phyloP scores from a whole-genome alignment of 768 basidiomycete genomes.

The Phlebiopsis gigantea region DNA sequence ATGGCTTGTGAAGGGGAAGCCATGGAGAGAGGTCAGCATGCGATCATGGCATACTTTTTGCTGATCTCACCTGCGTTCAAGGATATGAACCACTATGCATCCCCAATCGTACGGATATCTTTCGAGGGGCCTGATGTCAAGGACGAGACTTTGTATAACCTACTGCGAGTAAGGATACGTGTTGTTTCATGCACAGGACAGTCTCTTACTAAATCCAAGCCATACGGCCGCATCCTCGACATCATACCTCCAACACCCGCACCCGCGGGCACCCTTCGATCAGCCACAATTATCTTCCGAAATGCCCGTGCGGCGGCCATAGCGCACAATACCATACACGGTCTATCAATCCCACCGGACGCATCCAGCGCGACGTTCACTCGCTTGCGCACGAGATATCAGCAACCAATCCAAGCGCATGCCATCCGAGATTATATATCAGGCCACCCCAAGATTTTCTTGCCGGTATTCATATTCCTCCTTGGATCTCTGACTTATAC shows the following conservation, averaged over 20 bases:
- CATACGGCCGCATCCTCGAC: constrained; percentile 76
- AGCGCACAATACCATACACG: constrained; percentile 80
- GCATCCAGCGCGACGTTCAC: constrained; percentile 27
- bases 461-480: constrained; percentile 80
- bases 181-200: not conserved
- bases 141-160: constrained; percentile 72
- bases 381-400: constrained; percentile 52
- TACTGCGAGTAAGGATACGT: constrained; percentile 58
- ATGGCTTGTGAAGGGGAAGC: constrained; percentile 73
- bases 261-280: constrained; percentile 63
- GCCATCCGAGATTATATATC: constrained; percentile 74
- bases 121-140: constrained; percentile 88
- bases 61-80: constrained; percentile 24
- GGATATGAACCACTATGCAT: constrained; percentile 85
- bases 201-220: constrained; percentile 35
- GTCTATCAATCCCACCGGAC: constrained; percentile 33
- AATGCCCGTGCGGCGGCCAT: constrained; percentile 65
- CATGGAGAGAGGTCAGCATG: constrained; percentile 70
- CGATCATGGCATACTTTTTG: not conserved
- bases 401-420: constrained; percentile 61
- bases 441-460: constrained; percentile 78
- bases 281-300: constrained; percentile 56
- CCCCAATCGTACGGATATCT: constrained; percentile 62
- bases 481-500: constrained; percentile 89
- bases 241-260: constrained; percentile 55